Base-by-base conservation (phyloP, 345 rosid species). In the Hypericum perforatum region DNA sequence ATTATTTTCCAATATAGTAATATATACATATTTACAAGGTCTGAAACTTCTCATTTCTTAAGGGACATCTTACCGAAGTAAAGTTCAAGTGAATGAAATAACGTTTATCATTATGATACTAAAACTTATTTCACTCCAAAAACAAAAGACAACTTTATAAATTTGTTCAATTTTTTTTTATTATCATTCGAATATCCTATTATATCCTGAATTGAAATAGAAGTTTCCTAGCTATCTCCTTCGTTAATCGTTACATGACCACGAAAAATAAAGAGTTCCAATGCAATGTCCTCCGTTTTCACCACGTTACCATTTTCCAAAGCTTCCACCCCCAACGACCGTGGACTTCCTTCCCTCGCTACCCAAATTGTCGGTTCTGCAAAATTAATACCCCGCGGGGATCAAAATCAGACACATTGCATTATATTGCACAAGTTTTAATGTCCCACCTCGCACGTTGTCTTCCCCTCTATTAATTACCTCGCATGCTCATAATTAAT, bases 231-330 rank as follows among this genome's bases (percentile, higher is more conserved):
- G 45, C 51, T 67, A 22, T 22, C 32, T 22, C 32, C 32, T 22
- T 22, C 32, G 32, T 36, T 49, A n/a, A n/a, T n/a, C 7, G 13
- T 36, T 49, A n/a, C 12, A 43, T 22, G 37, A 11, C n/a, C 11
- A 29, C 36, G 2, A 14, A 22, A 9, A 13, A 39, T 41, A 41
- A 37, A 13, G 54, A 61, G 69, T 69, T 63, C 78, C 72, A 43
- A 76, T 45, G 79, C 72, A 64, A 41, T 68, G 80, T 70, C 68
- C 78, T 59, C 71, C 96, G 96, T 81, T 43, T 74, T 80, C 89
- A 90, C 94, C 87, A 86, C 97, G 94, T 46, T 67, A 63, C 64
- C 81, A 67, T 64, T 60, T 39, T 69, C 71, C 74, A 58, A 77
- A 58, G 69, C 65, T 39, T 29, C 36, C 6, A 11, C 11, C 48